Evolutionary conservation across 495 filamentous ascomycete genomes (phyloP), one percentile per base, ranked within the genome.

Genomic region (Penicillium cataractarum): DNA sequence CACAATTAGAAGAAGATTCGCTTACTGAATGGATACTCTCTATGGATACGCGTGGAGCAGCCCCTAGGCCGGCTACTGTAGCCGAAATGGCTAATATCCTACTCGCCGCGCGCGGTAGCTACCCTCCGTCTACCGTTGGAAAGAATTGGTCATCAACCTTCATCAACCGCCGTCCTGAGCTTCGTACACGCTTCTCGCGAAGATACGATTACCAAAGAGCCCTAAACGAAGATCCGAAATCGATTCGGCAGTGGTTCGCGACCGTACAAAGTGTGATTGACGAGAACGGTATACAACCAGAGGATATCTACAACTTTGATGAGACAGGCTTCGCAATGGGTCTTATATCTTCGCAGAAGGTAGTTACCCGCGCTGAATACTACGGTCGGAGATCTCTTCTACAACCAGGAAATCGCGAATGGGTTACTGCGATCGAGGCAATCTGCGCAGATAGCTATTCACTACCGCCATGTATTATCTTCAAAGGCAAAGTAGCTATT

Each of bases 401-500:
- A 31, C 29, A 31, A 7, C 29, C 29, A 31, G 29, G 29, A 31
- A 31, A 31, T 31, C 29, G 29, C 29, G 29, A 31, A 31, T 31
- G 7, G 29, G 29, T 73, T 44, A 78, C 68, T 53, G 60, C 69
- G 24, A 79, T 82, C 56, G 8, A 74, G 21, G 19, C 31, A 50
- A 69, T 78, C 10, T 65, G 59, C 63, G 56, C 66, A 33, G 26
- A 22, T 33, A 27, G 57, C n/a, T 58, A 37, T 31, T 31, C 44
- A 12, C 15, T 58, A 24, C 57, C 57, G 24, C 57, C 15, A 37
- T 50, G 29, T n/a, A 29, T 58, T 15, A 58, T 58, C 4, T 58
- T 58, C 15, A 58, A 58, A 35, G 57, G 57, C 19, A 39, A 50
- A 26, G 42, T 50, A 26, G 42, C 35, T 51, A 44, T 42, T 29